These are phyloP conservation scores for Debaryomyces maramus DNA, from an alignment of 805 yeast species.

Conservation along the genomic window DNA sequence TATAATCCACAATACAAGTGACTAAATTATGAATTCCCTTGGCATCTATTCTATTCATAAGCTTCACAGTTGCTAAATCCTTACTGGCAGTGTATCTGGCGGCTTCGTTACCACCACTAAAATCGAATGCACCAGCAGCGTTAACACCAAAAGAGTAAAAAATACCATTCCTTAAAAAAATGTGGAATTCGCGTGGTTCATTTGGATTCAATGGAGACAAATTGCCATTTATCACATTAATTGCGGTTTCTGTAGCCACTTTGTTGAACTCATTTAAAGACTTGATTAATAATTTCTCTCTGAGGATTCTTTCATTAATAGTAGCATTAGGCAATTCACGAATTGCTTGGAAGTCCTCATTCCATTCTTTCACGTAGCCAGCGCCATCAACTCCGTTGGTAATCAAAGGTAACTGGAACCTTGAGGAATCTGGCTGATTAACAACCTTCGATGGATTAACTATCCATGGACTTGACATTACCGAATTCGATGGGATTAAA, in stretches of 20 bases:
- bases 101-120: slow-evolving; percentile 80
- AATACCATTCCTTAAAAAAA: slow-evolving; percentile 77
- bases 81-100: slow-evolving; percentile 77
- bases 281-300: slow-evolving; percentile 75
- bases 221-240: slow-evolving; percentile 72
- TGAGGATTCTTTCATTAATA: slow-evolving; percentile 64
- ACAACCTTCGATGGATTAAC: slow-evolving; percentile 30
- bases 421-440: slow-evolving; percentile 54
- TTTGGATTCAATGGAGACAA: slow-evolving; percentile 78
- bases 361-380: slow-evolving; percentile 72
- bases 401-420: slow-evolving; percentile 56
- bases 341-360: slow-evolving; percentile 84
- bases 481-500: slow-evolving; percentile 59
- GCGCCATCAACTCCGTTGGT: slow-evolving; percentile 60
- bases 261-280: slow-evolving; percentile 73
- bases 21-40: slow-evolving; percentile 67
- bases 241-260: slow-evolving; percentile 77
- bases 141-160: slow-evolving; percentile 78
- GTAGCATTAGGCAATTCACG: slow-evolving; percentile 64
- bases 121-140: slow-evolving; percentile 61
- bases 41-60: slow-evolving; percentile 64
- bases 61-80: slow-evolving; percentile 72
- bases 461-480: slow-evolving; percentile 77
- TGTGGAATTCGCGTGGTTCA: slow-evolving; percentile 59
- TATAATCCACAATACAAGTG: slow-evolving; percentile 85